Conservation (phyloP, 192 early-diverging fungal genomes). For the Linnemannia elongata region DNA sequence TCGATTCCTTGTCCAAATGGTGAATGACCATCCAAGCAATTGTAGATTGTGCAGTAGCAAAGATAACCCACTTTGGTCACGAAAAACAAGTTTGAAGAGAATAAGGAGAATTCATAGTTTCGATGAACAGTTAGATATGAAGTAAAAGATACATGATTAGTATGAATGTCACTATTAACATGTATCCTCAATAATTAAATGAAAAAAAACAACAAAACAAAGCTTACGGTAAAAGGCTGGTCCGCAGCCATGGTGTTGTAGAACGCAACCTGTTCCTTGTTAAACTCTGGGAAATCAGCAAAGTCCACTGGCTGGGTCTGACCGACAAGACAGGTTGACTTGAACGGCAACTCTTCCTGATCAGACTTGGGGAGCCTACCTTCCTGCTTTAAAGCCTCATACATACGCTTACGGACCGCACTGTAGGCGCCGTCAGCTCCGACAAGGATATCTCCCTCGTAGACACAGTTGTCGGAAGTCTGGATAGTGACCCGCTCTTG, state of each 20-base stretch:
- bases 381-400: not conserved
- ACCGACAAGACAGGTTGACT: not conserved
- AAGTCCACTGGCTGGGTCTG: not conserved
- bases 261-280: not conserved
- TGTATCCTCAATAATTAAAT: not conserved
- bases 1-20: slow-evolving; percentile 2
- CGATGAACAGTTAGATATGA: no score
- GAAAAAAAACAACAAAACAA: not conserved
- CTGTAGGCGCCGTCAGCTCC: slow-evolving; percentile 2
- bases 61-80: not conserved
- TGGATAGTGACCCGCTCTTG: slow-evolving; percentile 27
- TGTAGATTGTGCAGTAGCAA: not conserved
- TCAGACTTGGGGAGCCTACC: not conserved
- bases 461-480: slow-evolving; percentile 13
- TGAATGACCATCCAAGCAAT: not conserved
- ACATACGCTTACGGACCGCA: not conserved
- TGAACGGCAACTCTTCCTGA: not conserved
- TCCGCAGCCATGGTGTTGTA: not conserved
- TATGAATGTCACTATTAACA: no score
- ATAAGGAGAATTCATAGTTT: no score
- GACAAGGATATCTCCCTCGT: not conserved
- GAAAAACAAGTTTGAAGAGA: no score
- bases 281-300: not conserved
- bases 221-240: slow-evolving; percentile 16
- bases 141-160: no score